Conservation (phyloP, 2,329 filamentous ascomycete genomes). For the Monilinia polystroma region DNA sequence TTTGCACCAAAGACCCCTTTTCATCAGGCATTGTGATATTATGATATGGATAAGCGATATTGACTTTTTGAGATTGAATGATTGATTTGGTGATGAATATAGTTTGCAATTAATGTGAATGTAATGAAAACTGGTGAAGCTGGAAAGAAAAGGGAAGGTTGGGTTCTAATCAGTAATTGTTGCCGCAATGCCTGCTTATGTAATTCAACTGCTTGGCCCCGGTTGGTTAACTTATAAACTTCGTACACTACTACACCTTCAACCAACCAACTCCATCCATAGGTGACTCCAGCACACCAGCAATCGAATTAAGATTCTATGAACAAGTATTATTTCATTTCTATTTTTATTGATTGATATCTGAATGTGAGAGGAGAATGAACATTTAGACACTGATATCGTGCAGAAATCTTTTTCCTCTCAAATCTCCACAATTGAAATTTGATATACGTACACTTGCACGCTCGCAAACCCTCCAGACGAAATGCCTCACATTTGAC, state of each 20-base stretch:
- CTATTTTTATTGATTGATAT: background rate
- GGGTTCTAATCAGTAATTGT: too few relatives aligned
- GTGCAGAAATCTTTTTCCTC: background rate
- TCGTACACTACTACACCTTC: background rate
- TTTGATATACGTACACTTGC: background rate
- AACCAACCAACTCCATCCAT: too few relatives aligned
- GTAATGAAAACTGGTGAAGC: background rate
- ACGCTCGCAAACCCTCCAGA: background rate
- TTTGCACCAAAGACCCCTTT: background rate
- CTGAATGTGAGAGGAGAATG: background rate
- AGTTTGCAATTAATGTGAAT: background rate
- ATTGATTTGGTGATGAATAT: background rate
- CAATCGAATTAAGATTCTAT: too few relatives aligned
- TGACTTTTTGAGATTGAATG: background rate
- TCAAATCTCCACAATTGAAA: background rate
- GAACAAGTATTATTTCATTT: background rate
- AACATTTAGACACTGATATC: background rate
- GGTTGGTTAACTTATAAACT: too few relatives aligned
- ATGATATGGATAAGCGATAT: background rate
- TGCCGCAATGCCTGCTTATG: background rate
- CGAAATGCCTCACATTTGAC: too few relatives aligned
- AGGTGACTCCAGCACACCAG: too few relatives aligned
- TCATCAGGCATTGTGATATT: background rate
- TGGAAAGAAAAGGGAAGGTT: background rate
- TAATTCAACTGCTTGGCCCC: background rate